Base-by-base conservation (phyloP, 495 filamentous ascomycete genomes). In the Hypoxylon cercidicola region DNA sequence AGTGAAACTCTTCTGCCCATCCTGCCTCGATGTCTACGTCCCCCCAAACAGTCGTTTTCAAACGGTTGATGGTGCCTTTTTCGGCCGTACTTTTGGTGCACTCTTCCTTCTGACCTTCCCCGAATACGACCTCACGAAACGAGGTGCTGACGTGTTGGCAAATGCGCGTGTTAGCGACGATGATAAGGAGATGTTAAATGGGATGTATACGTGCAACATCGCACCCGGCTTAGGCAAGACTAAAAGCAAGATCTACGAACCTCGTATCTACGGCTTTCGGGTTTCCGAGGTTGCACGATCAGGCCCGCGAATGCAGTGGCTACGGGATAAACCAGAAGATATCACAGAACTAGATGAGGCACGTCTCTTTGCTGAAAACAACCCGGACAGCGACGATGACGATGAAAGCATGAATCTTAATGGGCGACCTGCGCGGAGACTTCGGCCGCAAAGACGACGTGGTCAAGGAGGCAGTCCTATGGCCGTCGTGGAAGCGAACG, bases 31-130 rank as follows among this genome's bases (percentile, higher is more conserved):
- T 73, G 89, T 99, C 70, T 99, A 98, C 79, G 95, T 93, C 1
- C 95, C 95, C 0, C 96, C 95, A 8, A 98, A 98, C 80, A 97
- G 92, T 70, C 87, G 95, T 19, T 98, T 99, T 73, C 95, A 97
- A 78, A 91, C 91, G 2, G 94, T 99, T n/a, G 95, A 99, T 69
- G 95, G 95, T 19, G 93, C 95, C 13, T 99, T 97, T 81, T 99
- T 99, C 73, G 95, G 95, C 32, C 93, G 95, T 35, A 99, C 95
- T 0, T 99, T 99, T 73, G 92, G 83, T 47, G 84, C 85, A 3
- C 87, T 99, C 43, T 99, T 99, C 82, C 92, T 99, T 75, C 93
- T 99, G 82, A 99, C 93, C 21, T 99, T 97, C 76, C 93, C 96
- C 28, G 96, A 99, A 67, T 86, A 97, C 71, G 92, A 97, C 60